Percentiles rank a stretch among this genome's conserved stretches.
phyloP scores from a whole-genome alignment of 441 rosid genomes.

The Erysimum cheiri region DNA sequence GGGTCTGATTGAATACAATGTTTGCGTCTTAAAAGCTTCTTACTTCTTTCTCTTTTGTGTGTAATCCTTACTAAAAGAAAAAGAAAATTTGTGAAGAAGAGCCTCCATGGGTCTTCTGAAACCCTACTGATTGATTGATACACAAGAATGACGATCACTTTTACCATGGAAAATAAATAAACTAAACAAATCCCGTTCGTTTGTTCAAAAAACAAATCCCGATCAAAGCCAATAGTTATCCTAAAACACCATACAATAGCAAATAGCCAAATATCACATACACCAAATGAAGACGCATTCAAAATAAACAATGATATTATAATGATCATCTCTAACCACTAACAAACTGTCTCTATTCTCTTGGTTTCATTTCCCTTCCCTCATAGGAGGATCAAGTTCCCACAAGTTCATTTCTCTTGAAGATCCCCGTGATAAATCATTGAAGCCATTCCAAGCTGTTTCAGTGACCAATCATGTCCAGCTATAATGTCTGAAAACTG shows the following conservation, averaged over 20 bases:
- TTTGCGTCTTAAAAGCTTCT: neutral
- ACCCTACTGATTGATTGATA: no score
- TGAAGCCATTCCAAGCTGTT: neutral
- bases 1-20: conserved; percentile 6
- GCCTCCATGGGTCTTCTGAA: neutral
- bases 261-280: no score
- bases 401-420: neutral
- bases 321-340: neutral
- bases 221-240: no score
- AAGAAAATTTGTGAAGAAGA: neutral
- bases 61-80: conserved; percentile 2
- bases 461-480: neutral
- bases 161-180: no score
- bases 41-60: conserved; percentile 7
- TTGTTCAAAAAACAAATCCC: no score
- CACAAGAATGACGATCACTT: no score
- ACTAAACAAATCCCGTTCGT: no score
- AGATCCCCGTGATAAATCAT: neutral
- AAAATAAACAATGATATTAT: neutral
- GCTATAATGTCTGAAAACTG: neutral
- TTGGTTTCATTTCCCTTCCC: neutral
- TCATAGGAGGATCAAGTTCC: neutral
- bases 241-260: no score
- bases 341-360: neutral
- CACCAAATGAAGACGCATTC: no score